Conservation (phyloP, 2,329 filamentous ascomycete genomes). For the Fusarium sp. region DNA sequence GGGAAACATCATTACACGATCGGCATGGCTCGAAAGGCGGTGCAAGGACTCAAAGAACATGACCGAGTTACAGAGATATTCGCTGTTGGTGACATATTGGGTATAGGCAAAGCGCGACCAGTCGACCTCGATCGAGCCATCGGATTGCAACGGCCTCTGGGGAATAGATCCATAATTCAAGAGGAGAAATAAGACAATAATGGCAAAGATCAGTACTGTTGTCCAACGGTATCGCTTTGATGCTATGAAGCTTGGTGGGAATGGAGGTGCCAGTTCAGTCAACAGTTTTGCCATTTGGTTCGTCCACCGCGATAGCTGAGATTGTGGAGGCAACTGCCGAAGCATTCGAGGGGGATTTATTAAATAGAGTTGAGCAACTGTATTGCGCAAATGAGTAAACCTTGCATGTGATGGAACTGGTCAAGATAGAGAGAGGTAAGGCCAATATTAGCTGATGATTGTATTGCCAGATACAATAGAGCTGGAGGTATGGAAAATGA, state of each 20-base stretch:
- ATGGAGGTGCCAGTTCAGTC: neutral
- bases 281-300: neutral
- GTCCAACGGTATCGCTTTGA: neutral
- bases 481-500: neutral
- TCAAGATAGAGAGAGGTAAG: neutral
- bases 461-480: neutral
- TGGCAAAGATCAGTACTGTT: fast-evolving
- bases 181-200: neutral
- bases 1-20: conserved; percentile 62
- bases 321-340: too few species aligned
- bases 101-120: conserved; percentile 58
- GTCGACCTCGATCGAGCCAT: neutral
- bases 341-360: neutral
- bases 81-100: conserved; percentile 61
- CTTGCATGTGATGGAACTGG: neutral
- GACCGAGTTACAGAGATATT: conserved; percentile 63
- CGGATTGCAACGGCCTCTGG: neutral
- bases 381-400: neutral
- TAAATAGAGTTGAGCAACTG: neutral
- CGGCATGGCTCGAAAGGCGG: conserved; percentile 56
- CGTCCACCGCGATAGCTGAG: too few species aligned
- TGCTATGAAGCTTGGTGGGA: neutral
- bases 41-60: conserved; percentile 62
- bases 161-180: neutral
- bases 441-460: neutral